Evolutionary conservation across 148 eudicot species (phyloP).

Genomic region (Rheum nobile): DNA sequence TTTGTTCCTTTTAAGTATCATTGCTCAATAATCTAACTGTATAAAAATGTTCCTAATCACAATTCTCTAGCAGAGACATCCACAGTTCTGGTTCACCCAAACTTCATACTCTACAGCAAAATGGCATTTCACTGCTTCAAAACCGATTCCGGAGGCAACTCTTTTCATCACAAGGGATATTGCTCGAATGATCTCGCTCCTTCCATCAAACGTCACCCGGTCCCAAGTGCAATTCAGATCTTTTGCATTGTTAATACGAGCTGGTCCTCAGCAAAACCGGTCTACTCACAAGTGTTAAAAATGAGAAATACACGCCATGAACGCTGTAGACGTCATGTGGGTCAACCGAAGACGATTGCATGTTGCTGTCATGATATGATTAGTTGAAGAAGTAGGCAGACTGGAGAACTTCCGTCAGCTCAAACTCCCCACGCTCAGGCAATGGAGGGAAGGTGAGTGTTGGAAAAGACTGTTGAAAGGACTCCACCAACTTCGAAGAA

Average conservation of each 20-base stretch:
- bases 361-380: constrained; percentile 2
- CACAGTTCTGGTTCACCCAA: not conserved
- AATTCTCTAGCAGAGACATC: not conserved
- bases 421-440: constrained; percentile 84
- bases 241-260: not conserved
- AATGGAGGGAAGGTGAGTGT: constrained; percentile 58
- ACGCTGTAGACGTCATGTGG: not conserved
- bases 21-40: too few species aligned
- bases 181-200: not conserved
- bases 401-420: constrained; percentile 58
- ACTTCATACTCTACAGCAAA: not conserved
- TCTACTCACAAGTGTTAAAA: not conserved
- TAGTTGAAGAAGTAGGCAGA: constrained; percentile 94
- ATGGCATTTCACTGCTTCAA: not conserved
- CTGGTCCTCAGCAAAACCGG: not conserved
- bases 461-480: constrained; percentile 77
- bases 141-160: not conserved
- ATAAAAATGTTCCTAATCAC: not conserved
- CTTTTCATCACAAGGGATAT: not conserved
- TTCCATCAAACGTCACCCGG: not conserved
- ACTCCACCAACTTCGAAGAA: constrained; percentile 61
- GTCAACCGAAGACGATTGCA: not conserved
- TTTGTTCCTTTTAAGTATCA: not conserved
- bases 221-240: not conserved
- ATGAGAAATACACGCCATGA: not conserved